Evolutionary conservation across 2,329 filamentous ascomycete species (phyloP).

Genomic region (Clarireedia monteithiana): DNA sequence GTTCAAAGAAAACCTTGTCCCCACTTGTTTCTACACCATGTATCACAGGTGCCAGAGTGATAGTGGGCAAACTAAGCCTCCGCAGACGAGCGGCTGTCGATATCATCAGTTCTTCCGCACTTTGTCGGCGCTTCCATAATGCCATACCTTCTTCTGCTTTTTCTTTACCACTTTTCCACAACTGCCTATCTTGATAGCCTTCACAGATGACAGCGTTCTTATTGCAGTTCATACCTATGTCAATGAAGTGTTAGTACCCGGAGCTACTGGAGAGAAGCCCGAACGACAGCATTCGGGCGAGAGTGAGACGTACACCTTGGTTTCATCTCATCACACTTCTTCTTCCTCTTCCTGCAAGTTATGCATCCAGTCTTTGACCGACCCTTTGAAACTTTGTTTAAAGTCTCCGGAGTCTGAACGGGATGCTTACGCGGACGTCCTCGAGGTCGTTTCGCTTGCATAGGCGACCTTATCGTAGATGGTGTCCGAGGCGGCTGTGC

Average conservation of each 20-base stretch:
- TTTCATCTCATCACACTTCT: slow-evolving; percentile 65
- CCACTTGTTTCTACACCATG: slow-evolving; percentile 73
- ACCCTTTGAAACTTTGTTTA: slow-evolving; percentile 70
- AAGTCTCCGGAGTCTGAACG: slow-evolving; percentile 43
- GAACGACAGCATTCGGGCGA: slow-evolving; percentile 8
- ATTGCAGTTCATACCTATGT: slow-evolving; percentile 72
- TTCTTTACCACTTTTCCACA: slow-evolving; percentile 82
- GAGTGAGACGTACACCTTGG: slow-evolving; percentile 48
- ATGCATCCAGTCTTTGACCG: slow-evolving; percentile 62
- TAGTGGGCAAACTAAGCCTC: slow-evolving; percentile 41
- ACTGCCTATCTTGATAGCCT: slow-evolving; percentile 77
- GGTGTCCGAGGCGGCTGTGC: slow-evolving; percentile 23
- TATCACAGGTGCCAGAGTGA: slow-evolving; percentile 60
- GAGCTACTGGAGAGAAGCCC: not conserved
- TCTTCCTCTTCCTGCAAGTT: slow-evolving; percentile 61
- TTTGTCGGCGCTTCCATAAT: slow-evolving; percentile 15
- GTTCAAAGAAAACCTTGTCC: slow-evolving; percentile 73
- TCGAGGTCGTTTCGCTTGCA: slow-evolving; percentile 53
- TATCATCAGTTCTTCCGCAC: slow-evolving; percentile 22
- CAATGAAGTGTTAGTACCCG: not conserved
- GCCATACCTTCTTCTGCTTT: slow-evolving; percentile 55
- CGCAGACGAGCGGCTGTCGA: slow-evolving; percentile 39
- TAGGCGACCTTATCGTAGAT: slow-evolving; percentile 7
- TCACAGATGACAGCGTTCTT: slow-evolving; percentile 91
- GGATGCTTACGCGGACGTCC: slow-evolving; percentile 77